Percentiles rank a stretch among this genome's conserved stretches.
phyloP scores from a whole-genome alignment of 257 asterid genomes.

The Sherardia arvensis region DNA sequence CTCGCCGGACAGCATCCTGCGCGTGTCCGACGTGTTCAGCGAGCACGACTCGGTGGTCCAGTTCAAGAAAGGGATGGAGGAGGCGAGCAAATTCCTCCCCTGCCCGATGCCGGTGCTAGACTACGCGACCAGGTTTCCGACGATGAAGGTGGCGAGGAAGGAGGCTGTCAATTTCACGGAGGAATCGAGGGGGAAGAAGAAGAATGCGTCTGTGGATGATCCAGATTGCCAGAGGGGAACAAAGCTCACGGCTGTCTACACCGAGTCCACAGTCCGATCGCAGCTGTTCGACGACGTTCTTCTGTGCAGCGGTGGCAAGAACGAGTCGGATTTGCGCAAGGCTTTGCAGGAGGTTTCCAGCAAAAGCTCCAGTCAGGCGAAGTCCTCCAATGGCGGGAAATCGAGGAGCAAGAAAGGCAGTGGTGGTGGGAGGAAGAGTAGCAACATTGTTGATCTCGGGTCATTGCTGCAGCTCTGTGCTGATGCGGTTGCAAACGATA shows the following conservation, averaged over 20 bases:
- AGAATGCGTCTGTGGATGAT: slow-evolving; percentile 36
- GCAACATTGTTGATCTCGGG: slow-evolving; percentile 52
- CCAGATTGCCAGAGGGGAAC: slow-evolving; percentile 33
- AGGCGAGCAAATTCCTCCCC: slow-evolving; percentile 61
- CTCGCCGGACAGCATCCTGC: slow-evolving; percentile 45
- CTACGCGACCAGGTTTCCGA: background rate
- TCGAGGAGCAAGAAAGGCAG: slow-evolving; percentile 43
- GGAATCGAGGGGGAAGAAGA: slow-evolving; percentile 55
- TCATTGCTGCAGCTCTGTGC: slow-evolving; percentile 63
- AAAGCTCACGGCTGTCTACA: slow-evolving; percentile 55
- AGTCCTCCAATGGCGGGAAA: slow-evolving; percentile 40
- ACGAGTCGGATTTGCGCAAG: slow-evolving; percentile 60
- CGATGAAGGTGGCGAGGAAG: slow-evolving; percentile 2
- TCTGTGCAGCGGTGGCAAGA: slow-evolving; percentile 59
- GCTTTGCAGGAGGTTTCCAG: slow-evolving; percentile 39
- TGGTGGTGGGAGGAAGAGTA: slow-evolving; percentile 26
- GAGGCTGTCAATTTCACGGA: slow-evolving; percentile 15
- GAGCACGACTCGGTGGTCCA: slow-evolving; percentile 44
- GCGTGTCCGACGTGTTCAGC: slow-evolving; percentile 31
- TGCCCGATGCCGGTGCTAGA: slow-evolving; percentile 18
- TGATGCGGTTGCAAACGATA: slow-evolving; percentile 72
- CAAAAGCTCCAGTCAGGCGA: slow-evolving; percentile 23
- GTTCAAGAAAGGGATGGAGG: slow-evolving; percentile 55
- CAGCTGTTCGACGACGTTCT: slow-evolving; percentile 63
- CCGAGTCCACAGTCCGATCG: slow-evolving; percentile 45